A percentile compares a stretch with the other conserved stretches of the same genome.
Conservation (phyloP, 768 basidiomycete species). For the Boletus rubroflammeus region DNA sequence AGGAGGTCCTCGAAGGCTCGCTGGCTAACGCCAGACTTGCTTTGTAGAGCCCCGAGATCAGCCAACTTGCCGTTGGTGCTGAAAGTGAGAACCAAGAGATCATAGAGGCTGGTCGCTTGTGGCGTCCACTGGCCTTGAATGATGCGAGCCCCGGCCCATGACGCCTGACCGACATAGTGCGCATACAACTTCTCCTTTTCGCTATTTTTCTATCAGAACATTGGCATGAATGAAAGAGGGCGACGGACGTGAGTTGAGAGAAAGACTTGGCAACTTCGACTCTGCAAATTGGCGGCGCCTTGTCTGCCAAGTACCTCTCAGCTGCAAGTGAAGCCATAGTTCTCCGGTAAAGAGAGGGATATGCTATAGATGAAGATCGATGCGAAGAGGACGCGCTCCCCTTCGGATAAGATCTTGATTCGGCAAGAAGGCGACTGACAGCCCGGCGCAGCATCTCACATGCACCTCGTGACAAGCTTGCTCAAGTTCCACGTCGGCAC, state of each 20-base stretch:
- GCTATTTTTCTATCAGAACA: slow-evolving; percentile 36
- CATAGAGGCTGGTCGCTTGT: slow-evolving; percentile 62
- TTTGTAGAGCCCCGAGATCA: slow-evolving; percentile 52
- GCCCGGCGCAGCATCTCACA: slow-evolving; percentile 9
- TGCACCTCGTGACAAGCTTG: no score
- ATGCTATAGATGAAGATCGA: slow-evolving; percentile 11
- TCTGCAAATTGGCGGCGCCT: slow-evolving; percentile 69
- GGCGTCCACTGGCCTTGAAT: slow-evolving; percentile 84
- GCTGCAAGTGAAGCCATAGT: slow-evolving; percentile 36
- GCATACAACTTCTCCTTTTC: slow-evolving; percentile 75
- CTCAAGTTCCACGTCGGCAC: slow-evolving; percentile 4
- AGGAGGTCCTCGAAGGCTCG: slow-evolving; percentile 68
- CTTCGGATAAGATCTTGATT: slow-evolving; percentile 15
- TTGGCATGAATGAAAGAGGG: not conserved
- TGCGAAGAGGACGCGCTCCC: not conserved
- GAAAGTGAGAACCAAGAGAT: slow-evolving; percentile 68
- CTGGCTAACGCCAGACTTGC: slow-evolving; percentile 47
- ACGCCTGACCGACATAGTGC: slow-evolving; percentile 65
- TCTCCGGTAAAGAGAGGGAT: slow-evolving; percentile 1
- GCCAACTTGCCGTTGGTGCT: slow-evolving; percentile 55
- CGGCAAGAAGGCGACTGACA: slow-evolving; percentile 1
- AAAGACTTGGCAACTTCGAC: slow-evolving; percentile 69
- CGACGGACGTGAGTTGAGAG: slow-evolving; percentile 54
- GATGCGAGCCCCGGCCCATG: slow-evolving; percentile 83
- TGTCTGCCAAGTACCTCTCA: slow-evolving; percentile 74